These are phyloP conservation scores for Themeda triandra DNA, from an alignment of 176 grass and related monocot genomes.

Conservation along the genomic window DNA sequence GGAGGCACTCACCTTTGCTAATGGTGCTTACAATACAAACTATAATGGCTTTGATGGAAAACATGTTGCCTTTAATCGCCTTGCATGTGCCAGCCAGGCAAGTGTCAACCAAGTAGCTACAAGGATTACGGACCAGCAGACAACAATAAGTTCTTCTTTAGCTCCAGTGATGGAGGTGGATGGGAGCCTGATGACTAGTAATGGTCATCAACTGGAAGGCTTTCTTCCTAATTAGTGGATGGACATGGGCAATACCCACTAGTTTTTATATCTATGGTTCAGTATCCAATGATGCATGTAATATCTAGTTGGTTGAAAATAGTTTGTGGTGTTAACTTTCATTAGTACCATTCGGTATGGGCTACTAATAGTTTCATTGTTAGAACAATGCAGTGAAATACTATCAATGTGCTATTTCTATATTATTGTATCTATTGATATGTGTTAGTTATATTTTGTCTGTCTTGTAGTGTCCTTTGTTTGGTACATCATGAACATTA, in stretches of 20 bases:
- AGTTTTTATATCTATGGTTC: neutral
- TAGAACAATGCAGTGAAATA: neutral
- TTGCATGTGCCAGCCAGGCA: neutral
- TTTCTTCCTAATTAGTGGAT: neutral
- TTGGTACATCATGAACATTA: neutral
- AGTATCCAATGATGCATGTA: neutral
- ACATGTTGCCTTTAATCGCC: neutral
- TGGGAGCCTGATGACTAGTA: neutral
- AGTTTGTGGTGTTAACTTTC: neutral
- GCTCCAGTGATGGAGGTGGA: neutral
- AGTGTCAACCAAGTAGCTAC: neutral
- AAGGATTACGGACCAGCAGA: neutral
- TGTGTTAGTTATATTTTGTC: neutral
- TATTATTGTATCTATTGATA: neutral
- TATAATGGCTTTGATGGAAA: neutral
- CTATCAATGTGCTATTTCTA: neutral
- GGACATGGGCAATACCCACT: neutral
- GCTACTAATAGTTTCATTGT: neutral
- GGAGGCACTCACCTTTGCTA: neutral
- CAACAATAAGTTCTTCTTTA: neutral
- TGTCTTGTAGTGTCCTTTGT: neutral
- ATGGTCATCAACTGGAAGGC: neutral
- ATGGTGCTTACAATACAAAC: neutral
- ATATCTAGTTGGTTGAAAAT: neutral
- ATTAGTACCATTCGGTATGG: neutral